These are phyloP conservation scores for Aphelidium insulamus DNA, from an alignment of 371 early-diverging fungal species.

Conservation along the genomic window DNA sequence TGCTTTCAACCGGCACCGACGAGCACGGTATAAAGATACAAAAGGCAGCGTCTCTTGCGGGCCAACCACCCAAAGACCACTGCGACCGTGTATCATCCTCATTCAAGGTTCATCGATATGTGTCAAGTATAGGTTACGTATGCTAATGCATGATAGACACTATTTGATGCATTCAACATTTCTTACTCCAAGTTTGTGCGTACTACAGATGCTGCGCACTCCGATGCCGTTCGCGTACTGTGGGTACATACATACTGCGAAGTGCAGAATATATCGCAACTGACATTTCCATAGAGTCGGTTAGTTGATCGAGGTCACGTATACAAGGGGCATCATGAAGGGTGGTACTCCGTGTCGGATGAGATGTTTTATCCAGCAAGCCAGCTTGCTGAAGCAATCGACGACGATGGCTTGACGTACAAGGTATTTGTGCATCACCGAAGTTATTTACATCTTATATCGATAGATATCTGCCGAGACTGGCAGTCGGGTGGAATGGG, in stretches of 20 bases:
- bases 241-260: slow-evolving; percentile 26
- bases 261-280: neutral
- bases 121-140: neutral
- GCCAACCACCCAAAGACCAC: slow-evolving; percentile 32
- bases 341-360: slow-evolving; percentile 91
- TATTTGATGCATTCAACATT: slow-evolving; percentile 48
- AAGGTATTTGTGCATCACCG: slow-evolving; percentile 14
- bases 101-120: slow-evolving; percentile 30
- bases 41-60: slow-evolving; percentile 51
- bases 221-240: slow-evolving; percentile 34
- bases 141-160: slow-evolving; percentile 9
- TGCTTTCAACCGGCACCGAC: slow-evolving; percentile 74
- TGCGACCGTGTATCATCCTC: slow-evolving; percentile 53
- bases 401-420: slow-evolving; percentile 23
- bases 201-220: slow-evolving; percentile 60
- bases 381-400: slow-evolving; percentile 41
- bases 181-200: slow-evolving; percentile 57
- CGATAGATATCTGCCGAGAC: slow-evolving; percentile 44
- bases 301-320: slow-evolving; percentile 50
- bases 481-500: slow-evolving; percentile 71
- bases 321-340: slow-evolving; percentile 74
- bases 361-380: slow-evolving; percentile 66
- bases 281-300: slow-evolving; percentile 14
- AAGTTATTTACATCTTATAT: neutral
- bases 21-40: slow-evolving; percentile 95